A percentile compares a stretch with the other conserved stretches of the same genome.
Conservation (phyloP, 305 asterid species). For the Solanum hybrid region DNA sequence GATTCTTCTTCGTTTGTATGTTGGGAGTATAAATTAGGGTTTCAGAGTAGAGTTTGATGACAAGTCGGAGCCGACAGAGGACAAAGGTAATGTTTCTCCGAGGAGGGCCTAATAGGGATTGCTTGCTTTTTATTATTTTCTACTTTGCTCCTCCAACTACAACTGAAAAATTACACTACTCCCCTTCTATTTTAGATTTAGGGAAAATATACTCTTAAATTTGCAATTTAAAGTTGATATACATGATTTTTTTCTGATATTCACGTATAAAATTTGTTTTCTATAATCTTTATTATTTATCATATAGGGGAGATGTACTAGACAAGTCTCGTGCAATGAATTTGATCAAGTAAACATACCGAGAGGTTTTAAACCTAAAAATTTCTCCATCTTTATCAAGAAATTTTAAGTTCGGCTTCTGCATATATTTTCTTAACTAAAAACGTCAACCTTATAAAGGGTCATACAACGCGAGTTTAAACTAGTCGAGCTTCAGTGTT, state of each 20-base stretch:
- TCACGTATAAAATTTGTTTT: too few relatives aligned
- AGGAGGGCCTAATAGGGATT: neutral
- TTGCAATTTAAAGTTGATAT: neutral
- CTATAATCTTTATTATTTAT: too few relatives aligned
- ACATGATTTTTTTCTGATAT: too few relatives aligned
- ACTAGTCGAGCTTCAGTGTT: neutral
- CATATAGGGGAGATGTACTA: neutral
- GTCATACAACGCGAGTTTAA: too few relatives aligned
- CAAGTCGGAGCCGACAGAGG: neutral
- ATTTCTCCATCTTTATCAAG: neutral
- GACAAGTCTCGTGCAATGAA: neutral
- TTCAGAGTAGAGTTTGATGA: neutral
- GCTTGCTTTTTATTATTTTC: neutral
- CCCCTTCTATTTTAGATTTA: neutral
- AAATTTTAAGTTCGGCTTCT: too few relatives aligned
- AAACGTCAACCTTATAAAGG: neutral
- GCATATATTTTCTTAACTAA: neutral
- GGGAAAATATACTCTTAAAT: neutral
- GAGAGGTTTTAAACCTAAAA: accelerated
- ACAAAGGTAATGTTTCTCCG: neutral
- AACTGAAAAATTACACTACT: neutral
- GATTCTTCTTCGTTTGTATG: neutral
- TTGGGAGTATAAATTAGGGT: conserved; percentile 1
- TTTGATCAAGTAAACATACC: neutral
- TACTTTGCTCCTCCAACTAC: neutral